Evolutionary conservation across 2,329 filamentous ascomycete species (phyloP), one percentile per base, ranked within the genome.

Genomic region (Aureobasidium pullulans): DNA sequence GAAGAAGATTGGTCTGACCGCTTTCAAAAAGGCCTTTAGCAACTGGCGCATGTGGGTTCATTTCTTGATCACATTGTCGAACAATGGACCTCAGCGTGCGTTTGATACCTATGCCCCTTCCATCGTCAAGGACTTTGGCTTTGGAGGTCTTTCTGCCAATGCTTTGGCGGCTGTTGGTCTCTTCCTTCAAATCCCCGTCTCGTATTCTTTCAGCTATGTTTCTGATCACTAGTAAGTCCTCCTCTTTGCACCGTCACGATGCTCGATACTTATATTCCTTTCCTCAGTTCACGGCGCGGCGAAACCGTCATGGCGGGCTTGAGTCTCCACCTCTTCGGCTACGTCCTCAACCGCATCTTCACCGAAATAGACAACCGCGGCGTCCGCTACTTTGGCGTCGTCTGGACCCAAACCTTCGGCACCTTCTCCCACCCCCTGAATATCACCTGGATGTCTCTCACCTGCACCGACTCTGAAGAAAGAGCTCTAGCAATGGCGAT

Each of bases 401-500:
- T 82, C 23, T 82, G 78, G 78, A 82, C 79, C 0, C 80, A 82
- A 64, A 76, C 72, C 0, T 82, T 82, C 60, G 79, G 78, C 19
- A 81, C 78, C 4, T 81, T 81, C 60, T 77, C 78, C 1, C 80
- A 82, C 58, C 80, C 80, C 0, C 73, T 85, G 23, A 84, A 85
- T 65, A 82, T 84, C 52, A 78, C 81, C 1, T 85, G 82, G 81
- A 74, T 84, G 67, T 83, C 81, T 0, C 71, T 84, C 0, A 76
- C 79, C 2, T 82, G 82, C 66, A 73, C 75, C 0, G 80, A 82
- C 54, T 82, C 81, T 0, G 81, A 84, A 62, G 78, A 84, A 63
- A 73, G 82, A 50, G 81, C 82, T 0, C 72, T 85, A 0, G 80
- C 81, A 10, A 84, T 84, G 82, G 81, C 82, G 7, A 74, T 80